A percentile compares a stretch with the other conserved stretches of the same genome.
Evolutionary conservation across 371 early-diverging fungal species (phyloP).

Genomic region (Entomophthora muscae): DNA sequence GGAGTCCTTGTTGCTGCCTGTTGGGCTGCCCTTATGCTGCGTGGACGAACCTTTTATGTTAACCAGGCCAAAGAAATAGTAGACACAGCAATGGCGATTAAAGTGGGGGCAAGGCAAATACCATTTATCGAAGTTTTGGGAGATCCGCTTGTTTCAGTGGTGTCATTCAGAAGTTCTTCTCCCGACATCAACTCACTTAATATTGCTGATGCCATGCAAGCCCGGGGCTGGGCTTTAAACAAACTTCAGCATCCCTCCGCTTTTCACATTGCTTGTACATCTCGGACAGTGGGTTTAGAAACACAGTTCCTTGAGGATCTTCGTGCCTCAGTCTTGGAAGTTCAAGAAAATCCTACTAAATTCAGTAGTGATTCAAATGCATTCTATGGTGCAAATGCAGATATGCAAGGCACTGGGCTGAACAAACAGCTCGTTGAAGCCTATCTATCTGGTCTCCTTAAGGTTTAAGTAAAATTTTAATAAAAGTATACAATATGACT

Average conservation of each 20-base stretch:
- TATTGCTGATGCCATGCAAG: slow-evolving; percentile 56
- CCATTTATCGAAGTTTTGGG: slow-evolving; percentile 67
- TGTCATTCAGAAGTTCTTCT: slow-evolving; percentile 45
- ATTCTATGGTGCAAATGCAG: background rate
- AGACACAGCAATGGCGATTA: slow-evolving; percentile 48
- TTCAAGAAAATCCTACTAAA: background rate
- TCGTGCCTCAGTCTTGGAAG: slow-evolving; percentile 19
- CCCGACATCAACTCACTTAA: slow-evolving; percentile 58
- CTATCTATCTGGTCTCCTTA: background rate
- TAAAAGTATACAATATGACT: no score
- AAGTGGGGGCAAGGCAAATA: slow-evolving; percentile 26
- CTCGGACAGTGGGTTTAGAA: slow-evolving; percentile 49
- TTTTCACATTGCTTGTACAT: slow-evolving; percentile 80
- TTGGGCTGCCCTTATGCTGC: slow-evolving; percentile 81
- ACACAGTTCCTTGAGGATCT: slow-evolving; percentile 67
- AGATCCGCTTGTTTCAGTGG: slow-evolving; percentile 65
- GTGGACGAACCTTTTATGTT: slow-evolving; percentile 78
- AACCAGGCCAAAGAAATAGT: slow-evolving; percentile 65
- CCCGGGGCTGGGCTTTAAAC: slow-evolving; percentile 70
- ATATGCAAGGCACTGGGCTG: slow-evolving; percentile 2
- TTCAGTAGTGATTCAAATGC: background rate
- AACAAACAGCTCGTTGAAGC: background rate
- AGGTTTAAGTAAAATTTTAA: slow-evolving; percentile 1
- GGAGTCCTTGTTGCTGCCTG: slow-evolving; percentile 92
- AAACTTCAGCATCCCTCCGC: slow-evolving; percentile 78